Evolutionary conservation across 352 stramenopile genomes (phyloP), one percentile per base, ranked within the genome.

Genomic region (Phytophthora fragariaefolia): DNA sequence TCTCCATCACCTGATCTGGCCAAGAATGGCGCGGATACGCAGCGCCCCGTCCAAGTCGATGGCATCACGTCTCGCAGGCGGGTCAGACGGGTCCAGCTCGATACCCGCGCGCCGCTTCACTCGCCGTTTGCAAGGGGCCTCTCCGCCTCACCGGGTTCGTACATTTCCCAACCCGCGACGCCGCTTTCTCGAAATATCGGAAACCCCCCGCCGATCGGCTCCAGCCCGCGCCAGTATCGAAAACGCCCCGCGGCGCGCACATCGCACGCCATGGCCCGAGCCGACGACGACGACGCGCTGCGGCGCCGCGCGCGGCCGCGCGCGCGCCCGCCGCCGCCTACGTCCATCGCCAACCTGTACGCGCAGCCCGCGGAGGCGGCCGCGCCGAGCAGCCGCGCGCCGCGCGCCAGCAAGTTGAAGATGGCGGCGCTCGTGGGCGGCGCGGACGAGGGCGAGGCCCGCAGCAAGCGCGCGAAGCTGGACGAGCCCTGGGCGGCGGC

Each of bases 351-450:
- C 20, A 66, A 18, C 20, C 66, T 68, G 58, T 76, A 74, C 49
- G 59, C 58, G 17, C 48, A 47, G 40, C 24, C n/a, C n/a, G n/a
- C 40, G n/a, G 40, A 10, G n/a, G 3, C 40, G 10, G 5, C 15
- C 30, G 30, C 12, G 5, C 30, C 30, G 8, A 52, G 43, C 43
- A 32, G 38, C 40, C 53, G 32, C 51, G 26, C 18, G 15, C 57
- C 34, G 8, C 47, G 47, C 64, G 49, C 66, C 15, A 67, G 70
- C 46, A 76, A 81, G 60, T 83, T 81, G 62, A 78, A 82, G 66
- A 79, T 81, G 79, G 75, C 75, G 60, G 78, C 80, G 63, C 75
- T 84, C 30, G 76, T 83, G 58, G 74, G 66, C 17, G 70, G 66
- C 26, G 65, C 58, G n/a, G 73, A 83, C 51, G 59, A 68, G 6